Conservation (phyloP, 2,329 filamentous ascomycete genomes). For the Aspergillus persii region DNA sequence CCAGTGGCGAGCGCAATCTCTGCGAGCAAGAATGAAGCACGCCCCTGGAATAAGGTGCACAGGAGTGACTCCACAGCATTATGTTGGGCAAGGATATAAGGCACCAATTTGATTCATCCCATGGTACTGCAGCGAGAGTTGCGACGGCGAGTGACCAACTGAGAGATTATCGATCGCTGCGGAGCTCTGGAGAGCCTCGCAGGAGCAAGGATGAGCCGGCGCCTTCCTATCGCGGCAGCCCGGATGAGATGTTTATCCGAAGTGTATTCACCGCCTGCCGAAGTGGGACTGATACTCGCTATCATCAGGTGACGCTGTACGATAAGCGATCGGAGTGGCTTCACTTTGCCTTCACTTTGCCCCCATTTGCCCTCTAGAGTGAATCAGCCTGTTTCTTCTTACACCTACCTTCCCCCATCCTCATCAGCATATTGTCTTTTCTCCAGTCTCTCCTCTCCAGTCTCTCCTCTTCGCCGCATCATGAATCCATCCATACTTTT, state of each 20-base stretch:
- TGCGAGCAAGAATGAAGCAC: slow-evolving; percentile 25
- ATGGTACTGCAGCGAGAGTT: slow-evolving; percentile 26
- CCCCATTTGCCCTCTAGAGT: too few relatives aligned
- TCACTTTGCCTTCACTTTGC: neutral
- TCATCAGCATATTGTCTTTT: too few relatives aligned
- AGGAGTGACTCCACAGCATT: slow-evolving; percentile 29
- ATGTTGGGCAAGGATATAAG: slow-evolving; percentile 6
- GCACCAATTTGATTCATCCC: slow-evolving; percentile 6
- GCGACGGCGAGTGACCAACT: slow-evolving; percentile 12
- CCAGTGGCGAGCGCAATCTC: slow-evolving; percentile 22
- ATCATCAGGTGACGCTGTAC: slow-evolving; percentile 12
- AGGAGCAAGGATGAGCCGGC: neutral
- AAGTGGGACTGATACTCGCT: neutral
- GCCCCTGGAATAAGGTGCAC: slow-evolving; percentile 32
- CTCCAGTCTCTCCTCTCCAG: neutral
- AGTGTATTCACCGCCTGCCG: slow-evolving; percentile 12
- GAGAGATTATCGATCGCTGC: neutral
- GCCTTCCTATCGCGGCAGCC: slow-evolving; percentile 20
- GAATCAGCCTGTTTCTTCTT: too few relatives aligned
- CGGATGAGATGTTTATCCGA: slow-evolving; percentile 14
- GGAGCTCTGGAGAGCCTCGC: neutral
- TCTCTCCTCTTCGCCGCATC: neutral
- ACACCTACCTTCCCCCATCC: too few relatives aligned
- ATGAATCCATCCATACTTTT: neutral
- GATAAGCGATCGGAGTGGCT: neutral